phyloP scores from a whole-genome alignment of 202 grass and related monocot species.

The Dendrocalamus latiflorus region DNA sequence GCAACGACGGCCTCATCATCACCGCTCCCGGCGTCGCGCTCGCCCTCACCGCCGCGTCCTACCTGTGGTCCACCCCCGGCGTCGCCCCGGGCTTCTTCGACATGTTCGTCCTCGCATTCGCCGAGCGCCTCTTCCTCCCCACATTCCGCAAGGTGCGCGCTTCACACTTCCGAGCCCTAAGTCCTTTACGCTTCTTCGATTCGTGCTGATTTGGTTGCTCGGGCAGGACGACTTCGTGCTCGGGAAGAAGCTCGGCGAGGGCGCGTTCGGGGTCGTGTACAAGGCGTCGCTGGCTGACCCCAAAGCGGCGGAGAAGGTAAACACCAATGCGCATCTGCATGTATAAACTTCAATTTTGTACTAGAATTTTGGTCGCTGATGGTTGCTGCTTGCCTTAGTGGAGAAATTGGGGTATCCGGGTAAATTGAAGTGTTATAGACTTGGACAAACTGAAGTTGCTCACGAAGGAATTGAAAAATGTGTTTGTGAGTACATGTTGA shows the following conservation, averaged over 20 bases:
- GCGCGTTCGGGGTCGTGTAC: slow-evolving; percentile 84
- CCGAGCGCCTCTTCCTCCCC: slow-evolving; percentile 71
- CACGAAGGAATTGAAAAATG: not conserved
- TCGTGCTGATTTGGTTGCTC: slow-evolving; percentile 9
- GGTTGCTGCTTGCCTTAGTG: not conserved
- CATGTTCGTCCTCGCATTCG: slow-evolving; percentile 88
- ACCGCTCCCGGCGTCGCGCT: slow-evolving; percentile 64
- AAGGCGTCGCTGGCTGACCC: slow-evolving; percentile 71
- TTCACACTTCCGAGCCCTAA: not conserved
- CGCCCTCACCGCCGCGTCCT: slow-evolving; percentile 50
- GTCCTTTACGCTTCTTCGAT: not conserved
- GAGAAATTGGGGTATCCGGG: not conserved
- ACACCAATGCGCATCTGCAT: not conserved
- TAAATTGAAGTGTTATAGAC: not conserved
- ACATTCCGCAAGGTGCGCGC: slow-evolving; percentile 66
- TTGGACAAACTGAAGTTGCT: not conserved
- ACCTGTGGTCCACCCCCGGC: slow-evolving; percentile 93
- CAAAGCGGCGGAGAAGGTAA: slow-evolving; percentile 72
- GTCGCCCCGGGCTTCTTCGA: slow-evolving; percentile 96
- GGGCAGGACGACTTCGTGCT: slow-evolving; percentile 76
- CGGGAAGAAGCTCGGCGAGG: slow-evolving; percentile 90
- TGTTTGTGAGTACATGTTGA: not conserved
- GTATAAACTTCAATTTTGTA: not conserved
- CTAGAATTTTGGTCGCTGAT: not conserved
- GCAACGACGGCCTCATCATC: slow-evolving; percentile 61